These are phyloP conservation scores for Blastocystis sp. DNA, from an alignment of 352 stramenopile genomes.

Conservation along the genomic window DNA sequence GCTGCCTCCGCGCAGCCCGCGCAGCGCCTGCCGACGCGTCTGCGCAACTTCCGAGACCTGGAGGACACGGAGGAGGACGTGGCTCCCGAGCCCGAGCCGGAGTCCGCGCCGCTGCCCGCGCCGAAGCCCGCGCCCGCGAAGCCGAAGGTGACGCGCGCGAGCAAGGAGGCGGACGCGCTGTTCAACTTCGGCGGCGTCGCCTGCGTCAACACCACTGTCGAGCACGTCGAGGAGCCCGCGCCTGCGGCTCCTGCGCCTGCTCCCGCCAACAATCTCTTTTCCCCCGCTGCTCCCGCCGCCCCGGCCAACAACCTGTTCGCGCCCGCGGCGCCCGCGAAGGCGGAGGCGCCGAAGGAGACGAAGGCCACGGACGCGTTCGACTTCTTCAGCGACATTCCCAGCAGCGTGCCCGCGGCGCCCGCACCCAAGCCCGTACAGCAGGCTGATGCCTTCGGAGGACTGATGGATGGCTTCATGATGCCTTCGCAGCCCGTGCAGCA, in stretches of 20 bases:
- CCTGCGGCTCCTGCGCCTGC: not conserved
- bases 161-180: constrained; percentile 45
- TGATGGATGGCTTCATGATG: constrained; percentile 15
- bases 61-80: not conserved
- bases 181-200: constrained; percentile 51
- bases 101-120: not conserved
- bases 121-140: not conserved
- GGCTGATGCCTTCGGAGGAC: constrained; percentile 6
- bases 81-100: constrained; percentile 20
- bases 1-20: not conserved
- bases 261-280: not conserved
- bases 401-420: not conserved
- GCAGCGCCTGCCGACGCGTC: not conserved
- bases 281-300: not conserved
- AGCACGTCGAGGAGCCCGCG: not conserved
- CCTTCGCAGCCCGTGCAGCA: constrained; percentile 11
- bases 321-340: not conserved
- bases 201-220: not conserved
- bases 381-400: constrained; percentile 45
- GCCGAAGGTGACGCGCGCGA: constrained; percentile 1
- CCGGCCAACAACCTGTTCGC: not conserved
- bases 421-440: not conserved
- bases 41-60: constrained; percentile 50
- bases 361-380: constrained; percentile 34
- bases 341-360: not conserved